These are phyloP conservation scores for Cupressus sempervirens DNA, from an alignment of 75 land plant genomes.

Conservation along the genomic window DNA sequence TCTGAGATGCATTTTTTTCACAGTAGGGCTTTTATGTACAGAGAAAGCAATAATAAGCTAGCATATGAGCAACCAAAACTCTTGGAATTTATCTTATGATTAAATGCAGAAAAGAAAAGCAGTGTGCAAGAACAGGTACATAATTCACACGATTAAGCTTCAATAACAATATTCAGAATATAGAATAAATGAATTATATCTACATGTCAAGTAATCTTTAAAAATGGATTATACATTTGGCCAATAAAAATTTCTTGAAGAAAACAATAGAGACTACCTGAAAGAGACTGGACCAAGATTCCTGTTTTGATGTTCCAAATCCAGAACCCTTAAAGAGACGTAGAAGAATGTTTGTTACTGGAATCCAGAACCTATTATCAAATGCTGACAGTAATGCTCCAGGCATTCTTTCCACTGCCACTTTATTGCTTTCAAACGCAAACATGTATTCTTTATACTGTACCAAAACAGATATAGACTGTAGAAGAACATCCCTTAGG, in stretches of 20 bases:
- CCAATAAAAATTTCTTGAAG: background rate
- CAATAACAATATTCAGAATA: background rate
- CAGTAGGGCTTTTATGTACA: constrained; percentile 46
- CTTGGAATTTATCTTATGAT: background rate
- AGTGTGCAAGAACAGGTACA: background rate
- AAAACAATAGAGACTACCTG: constrained; percentile 47
- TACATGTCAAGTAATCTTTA: background rate
- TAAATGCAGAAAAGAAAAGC: background rate
- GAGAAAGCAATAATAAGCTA: background rate
- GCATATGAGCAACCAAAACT: constrained; percentile 8
- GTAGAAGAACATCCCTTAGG: constrained; percentile 83
- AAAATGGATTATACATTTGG: background rate
- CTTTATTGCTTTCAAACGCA: constrained; percentile 73
- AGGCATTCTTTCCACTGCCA: constrained; percentile 70
- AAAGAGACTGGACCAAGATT: constrained; percentile 74
- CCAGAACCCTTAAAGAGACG: constrained; percentile 91
- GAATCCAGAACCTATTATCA: constrained; percentile 96
- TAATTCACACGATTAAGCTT: background rate
- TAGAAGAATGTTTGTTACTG: constrained; percentile 84
- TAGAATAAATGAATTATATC: background rate
- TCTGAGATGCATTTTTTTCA: constrained; percentile 64
- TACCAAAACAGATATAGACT: constrained; percentile 89
- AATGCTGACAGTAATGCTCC: constrained; percentile 73
- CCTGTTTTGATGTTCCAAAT: constrained; percentile 82
- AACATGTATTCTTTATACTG: constrained; percentile 81